These are phyloP conservation scores for Taphrina betulina DNA, from an alignment of 1,139 yeast species.

Conservation along the genomic window DNA sequence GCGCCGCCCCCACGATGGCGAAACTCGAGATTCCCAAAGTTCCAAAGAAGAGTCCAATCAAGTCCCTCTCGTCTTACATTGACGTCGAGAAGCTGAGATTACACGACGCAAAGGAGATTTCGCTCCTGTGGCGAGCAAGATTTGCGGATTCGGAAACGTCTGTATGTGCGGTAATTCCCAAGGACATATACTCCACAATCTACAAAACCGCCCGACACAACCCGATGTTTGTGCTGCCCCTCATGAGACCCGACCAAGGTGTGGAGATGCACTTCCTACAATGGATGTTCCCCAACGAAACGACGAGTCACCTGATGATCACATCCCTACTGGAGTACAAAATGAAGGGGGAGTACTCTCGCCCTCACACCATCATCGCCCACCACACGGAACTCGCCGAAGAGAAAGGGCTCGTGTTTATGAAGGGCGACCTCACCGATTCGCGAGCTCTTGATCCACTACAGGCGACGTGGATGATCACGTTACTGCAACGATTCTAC, in stretches of 20 bases:
- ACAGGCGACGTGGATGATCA: conserved; percentile 73
- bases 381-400: conserved; percentile 77
- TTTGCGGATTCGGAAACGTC: conserved; percentile 59
- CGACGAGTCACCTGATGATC: conserved; percentile 83
- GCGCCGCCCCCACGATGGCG: conserved; percentile 1
- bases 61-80: conserved; percentile 67
- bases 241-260: conserved; percentile 52
- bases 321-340: conserved; percentile 92
- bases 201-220: conserved; percentile 69
- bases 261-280: conserved; percentile 88
- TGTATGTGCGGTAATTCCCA: conserved; percentile 66
- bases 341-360: conserved; percentile 84
- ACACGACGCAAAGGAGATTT: conserved; percentile 64
- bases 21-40: conserved; percentile 10
- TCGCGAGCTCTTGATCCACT: conserved; percentile 62
- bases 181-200: conserved; percentile 55
- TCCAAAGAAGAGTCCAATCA: conserved; percentile 51
- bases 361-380: conserved; percentile 88
- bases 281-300: conserved; percentile 86
- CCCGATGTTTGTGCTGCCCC: conserved; percentile 57
- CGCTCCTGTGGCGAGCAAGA: conserved; percentile 85
- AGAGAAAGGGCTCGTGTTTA: conserved; percentile 65
- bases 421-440: conserved; percentile 82
- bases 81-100: conserved; percentile 62
- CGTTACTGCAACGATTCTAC: conserved; percentile 85